Base-by-base conservation (phyloP, 257 asterid species). In the Paraleonurus japonicus region DNA sequence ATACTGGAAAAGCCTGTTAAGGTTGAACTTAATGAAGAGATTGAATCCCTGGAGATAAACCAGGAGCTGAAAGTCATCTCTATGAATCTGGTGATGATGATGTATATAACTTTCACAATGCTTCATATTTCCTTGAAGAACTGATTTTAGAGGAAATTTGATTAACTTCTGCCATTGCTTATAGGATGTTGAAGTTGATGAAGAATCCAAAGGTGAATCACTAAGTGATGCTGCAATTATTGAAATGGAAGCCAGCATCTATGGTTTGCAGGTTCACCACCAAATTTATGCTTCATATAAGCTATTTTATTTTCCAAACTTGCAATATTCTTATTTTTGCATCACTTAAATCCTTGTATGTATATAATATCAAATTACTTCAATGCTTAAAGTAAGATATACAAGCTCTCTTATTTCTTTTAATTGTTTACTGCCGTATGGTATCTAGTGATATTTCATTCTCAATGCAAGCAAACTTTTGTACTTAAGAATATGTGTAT, bases 231-330 rank as follows among this genome's bases (percentile, higher is more conserved):
- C 93, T 73, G 78, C 87, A 50, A 73, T 77, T 17, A 77, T 88
- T 33, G 96, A 89, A 77, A 81, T 79, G 83, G 94, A 92, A 75
- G 98, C 96, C 10, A 85, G 88, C 58, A 71, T 86, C 61, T 76
- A 89, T 41, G 96, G 96, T 59, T 85, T 92, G 81, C 98, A 92
- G 96, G 98, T 92, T 48, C 66, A 37, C 59, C 33, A 41, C 67
- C 72, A 61, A 43, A 59, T 67, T 61, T 33, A 16, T n/a, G 28
- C 59, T 9, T 43, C 79, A 15, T 65, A 62, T 51, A 12, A 75
- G 54, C 54, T 50, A 75, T 13, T 62, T 26, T 64, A 20, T 12
- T 43, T 17, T 69, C 71, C 15, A 4, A 33, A 71, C 20, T 66
- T 19, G 53, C 48, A 11, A 13, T 20, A 27, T 19, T 61, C 13